Conservation (phyloP, 208 protist genomes). For the Leishmania tarentolae region DNA sequence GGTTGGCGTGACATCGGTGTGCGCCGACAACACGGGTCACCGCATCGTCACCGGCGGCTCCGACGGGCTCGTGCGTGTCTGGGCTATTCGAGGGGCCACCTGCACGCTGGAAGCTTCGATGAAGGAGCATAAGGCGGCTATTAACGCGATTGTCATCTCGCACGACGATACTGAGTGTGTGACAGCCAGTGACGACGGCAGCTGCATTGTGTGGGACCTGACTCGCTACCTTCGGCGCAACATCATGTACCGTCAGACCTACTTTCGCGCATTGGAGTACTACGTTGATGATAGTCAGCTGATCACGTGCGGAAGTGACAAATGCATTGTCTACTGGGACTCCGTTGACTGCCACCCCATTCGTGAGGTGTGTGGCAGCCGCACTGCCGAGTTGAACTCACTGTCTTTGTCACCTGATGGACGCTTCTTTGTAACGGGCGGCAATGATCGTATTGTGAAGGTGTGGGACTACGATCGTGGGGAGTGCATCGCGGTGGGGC, state of each 20-base stretch:
- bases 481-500: constrained; percentile 82
- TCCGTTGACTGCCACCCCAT: constrained; percentile 93
- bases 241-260: constrained; percentile 95
- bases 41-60: constrained; percentile 91
- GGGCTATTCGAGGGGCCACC: constrained; percentile 63
- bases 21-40: constrained; percentile 61
- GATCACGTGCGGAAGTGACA: constrained; percentile 94
- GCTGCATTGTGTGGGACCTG: constrained; percentile 96
- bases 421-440: constrained; percentile 90
- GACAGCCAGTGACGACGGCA: constrained; percentile 93
- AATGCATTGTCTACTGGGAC: constrained; percentile 96
- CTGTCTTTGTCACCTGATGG: constrained; percentile 90
- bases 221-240: constrained; percentile 90
- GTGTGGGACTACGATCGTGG: constrained; percentile 96
- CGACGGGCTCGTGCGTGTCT: constrained; percentile 94
- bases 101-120: constrained; percentile 93
- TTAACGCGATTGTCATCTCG: constrained; percentile 88
- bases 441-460: constrained; percentile 94
- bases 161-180: constrained; percentile 94
- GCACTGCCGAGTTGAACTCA: constrained; percentile 91
- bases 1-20: constrained; percentile 92
- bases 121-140: constrained; percentile 96
- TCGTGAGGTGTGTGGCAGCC: constrained; percentile 91
- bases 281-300: constrained; percentile 94
- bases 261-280: constrained; percentile 93